Base-by-base conservation (phyloP, 1,284 basidiomycete species). In the Phellinidium pouzarii region DNA sequence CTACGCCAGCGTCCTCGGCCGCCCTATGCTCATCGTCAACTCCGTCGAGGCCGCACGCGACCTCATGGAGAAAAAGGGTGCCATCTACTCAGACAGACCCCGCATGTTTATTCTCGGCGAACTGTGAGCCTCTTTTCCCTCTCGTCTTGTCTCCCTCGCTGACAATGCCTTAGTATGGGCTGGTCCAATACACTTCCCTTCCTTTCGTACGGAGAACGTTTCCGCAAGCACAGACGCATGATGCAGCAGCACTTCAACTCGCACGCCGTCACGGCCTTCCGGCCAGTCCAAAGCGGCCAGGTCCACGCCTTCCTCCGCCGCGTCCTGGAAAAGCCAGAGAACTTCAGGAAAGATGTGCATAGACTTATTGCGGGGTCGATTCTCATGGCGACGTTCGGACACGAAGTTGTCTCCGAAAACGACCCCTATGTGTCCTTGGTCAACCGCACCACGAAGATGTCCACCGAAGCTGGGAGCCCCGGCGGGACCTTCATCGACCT, bases 31-130 rank as follows among this genome's bases (percentile, higher is more conserved):
- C 17, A 58, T 75, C 38, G 46, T 74, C 19, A 70, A 70, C 57
- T 66, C 68, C 2, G 43, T 59, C 2, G 56, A 66, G 41, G 64
- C 64, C 0, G 66, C 69, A 4, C 57, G 59, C 5, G 72, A 74
- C 5, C 59, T 75, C 14, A 54, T 75, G 54, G 71, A 71, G 23
- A 71, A 70, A 57, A 60, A 69, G 14, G 66, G 70, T 14, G 53
- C 63, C 0, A 66, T 66, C 46, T 72, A 71, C 55, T 73, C 71
- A 4, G 67, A 65, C 56, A 59, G 73, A 42, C 67, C 68, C 2
- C 54, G 46, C 2, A 58, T 64, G 29, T 45, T 60, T 11, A 58
- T 67, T 22, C 52, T 66, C 6, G 62, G 11, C 37, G n/a, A 65
- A 2, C 50, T 68, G 65, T 66, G 44, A 50, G 63, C 53, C 8